Conservation (phyloP, 257 asterid species). For the Solanum peruvianum region DNA sequence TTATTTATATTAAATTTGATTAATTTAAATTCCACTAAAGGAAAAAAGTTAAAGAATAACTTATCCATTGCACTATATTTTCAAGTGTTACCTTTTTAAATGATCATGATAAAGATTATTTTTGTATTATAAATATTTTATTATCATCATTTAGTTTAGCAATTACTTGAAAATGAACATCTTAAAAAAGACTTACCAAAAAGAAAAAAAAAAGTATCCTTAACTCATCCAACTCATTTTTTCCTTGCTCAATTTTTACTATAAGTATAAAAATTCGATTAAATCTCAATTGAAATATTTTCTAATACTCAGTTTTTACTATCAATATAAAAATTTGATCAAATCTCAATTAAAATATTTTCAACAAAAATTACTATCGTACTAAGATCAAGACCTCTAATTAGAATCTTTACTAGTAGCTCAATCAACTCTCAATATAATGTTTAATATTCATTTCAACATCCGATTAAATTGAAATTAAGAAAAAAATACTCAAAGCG, state of each 20-base stretch:
- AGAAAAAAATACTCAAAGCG: too few species aligned
- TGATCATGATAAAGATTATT: not conserved
- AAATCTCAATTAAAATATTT: not conserved
- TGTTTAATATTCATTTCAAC: too few species aligned
- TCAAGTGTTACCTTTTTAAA: not conserved
- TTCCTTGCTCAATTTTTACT: too few species aligned
- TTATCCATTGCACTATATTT: too few species aligned
- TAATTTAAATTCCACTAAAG: accelerated
- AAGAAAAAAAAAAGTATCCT: not conserved
- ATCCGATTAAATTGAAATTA: too few species aligned
- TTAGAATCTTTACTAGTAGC: too few species aligned
- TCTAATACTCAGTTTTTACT: accelerated
- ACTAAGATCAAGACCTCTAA: too few species aligned
- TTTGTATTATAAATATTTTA: not conserved
- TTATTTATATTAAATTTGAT: too few species aligned
- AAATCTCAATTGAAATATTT: not conserved
- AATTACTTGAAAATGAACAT: not conserved
- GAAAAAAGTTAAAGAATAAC: accelerated
- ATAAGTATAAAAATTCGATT: too few species aligned
- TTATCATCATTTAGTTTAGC: not conserved
- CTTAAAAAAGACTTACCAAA: not conserved
- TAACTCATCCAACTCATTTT: not conserved
- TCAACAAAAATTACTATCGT: not conserved
- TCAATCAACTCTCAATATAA: too few species aligned
- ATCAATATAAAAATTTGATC: accelerated